A percentile compares a stretch with the other conserved stretches of the same genome.
Evolutionary conservation across 352 stramenopile genomes (phyloP).

Genomic region (Pythium plurisporium): DNA sequence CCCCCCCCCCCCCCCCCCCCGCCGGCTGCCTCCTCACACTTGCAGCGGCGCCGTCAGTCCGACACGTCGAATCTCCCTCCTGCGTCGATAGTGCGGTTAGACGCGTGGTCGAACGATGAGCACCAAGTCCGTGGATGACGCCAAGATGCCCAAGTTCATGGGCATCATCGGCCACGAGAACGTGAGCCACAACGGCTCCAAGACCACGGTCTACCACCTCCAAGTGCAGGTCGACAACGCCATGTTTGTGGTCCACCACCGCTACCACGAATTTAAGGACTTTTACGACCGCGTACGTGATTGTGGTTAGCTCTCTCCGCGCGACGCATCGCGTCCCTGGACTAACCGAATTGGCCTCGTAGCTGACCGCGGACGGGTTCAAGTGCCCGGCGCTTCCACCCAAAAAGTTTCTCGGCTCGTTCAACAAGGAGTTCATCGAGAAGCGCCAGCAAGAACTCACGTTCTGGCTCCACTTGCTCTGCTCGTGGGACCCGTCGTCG

Average conservation of each 20-base stretch:
- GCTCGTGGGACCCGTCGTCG: constrained; percentile 62
- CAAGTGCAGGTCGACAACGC: constrained; percentile 70
- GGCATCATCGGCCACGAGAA: constrained; percentile 86
- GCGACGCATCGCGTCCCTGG: no score
- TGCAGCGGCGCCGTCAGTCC: background rate
- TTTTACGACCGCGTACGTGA: constrained; percentile 74
- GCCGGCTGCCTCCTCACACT: constrained; percentile 6
- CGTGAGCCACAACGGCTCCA: constrained; percentile 82
- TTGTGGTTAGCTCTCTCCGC: no score
- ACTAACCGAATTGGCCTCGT: background rate
- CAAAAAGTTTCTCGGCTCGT: constrained; percentile 87
- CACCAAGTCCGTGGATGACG: constrained; percentile 31
- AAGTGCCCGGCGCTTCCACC: constrained; percentile 76
- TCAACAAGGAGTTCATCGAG: constrained; percentile 89
- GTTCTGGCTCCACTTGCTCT: constrained; percentile 83
- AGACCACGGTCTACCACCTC: constrained; percentile 84
- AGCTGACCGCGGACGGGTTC: constrained; percentile 70
- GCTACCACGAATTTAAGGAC: constrained; percentile 88
- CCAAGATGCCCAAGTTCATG: constrained; percentile 72
- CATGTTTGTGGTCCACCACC: constrained; percentile 80
- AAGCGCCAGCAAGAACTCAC: constrained; percentile 86
- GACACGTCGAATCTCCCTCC: constrained; percentile 1
- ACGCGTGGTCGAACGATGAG: constrained; percentile 28
- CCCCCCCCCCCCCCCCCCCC: background rate
- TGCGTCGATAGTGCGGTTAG: background rate